Evolutionary conservation across 768 basidiomycete genomes (phyloP).

Genomic region (Suillus tomentosus): DNA sequence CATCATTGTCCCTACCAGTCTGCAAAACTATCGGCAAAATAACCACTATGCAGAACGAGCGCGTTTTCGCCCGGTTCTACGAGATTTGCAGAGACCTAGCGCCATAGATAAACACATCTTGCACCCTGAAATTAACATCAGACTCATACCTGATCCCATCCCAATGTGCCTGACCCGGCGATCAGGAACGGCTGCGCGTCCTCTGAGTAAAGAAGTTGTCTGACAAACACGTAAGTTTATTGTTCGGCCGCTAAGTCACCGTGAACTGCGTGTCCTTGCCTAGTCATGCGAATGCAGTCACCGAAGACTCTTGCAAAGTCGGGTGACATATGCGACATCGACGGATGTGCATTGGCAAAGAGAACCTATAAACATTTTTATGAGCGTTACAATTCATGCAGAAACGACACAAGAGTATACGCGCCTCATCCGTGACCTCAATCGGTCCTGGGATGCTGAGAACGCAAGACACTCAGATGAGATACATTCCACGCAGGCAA

Average conservation of each 20-base stretch:
- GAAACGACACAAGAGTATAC: background rate
- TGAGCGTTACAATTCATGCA: too few relatives aligned
- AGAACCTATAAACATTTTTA: constrained; percentile 57
- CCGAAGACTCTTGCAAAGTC: constrained; percentile 90
- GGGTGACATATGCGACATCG: constrained; percentile 84
- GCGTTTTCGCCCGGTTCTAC: constrained; percentile 78
- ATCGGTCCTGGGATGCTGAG: constrained; percentile 64
- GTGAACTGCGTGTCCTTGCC: constrained; percentile 41
- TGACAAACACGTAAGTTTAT: constrained; percentile 27
- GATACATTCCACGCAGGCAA: constrained; percentile 7
- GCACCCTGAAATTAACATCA: background rate
- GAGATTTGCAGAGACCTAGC: constrained; percentile 84
- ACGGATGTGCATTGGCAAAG: constrained; percentile 90
- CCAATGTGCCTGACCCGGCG: constrained; percentile 92
- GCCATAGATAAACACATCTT: background rate
- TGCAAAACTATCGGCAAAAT: constrained; percentile 90
- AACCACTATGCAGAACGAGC: constrained; percentile 86
- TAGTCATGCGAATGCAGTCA: constrained; percentile 83
- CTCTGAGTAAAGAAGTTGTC: constrained; percentile 77
- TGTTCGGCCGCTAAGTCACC: background rate
- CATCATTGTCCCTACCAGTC: constrained; percentile 60
- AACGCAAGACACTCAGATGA: constrained; percentile 8
- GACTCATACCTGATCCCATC: constrained; percentile 84
- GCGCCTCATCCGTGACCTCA: constrained; percentile 62
- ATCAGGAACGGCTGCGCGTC: constrained; percentile 90